phyloP scores from a whole-genome alignment of 1,284 basidiomycete species.

The Pseudozyma sp. region DNA sequence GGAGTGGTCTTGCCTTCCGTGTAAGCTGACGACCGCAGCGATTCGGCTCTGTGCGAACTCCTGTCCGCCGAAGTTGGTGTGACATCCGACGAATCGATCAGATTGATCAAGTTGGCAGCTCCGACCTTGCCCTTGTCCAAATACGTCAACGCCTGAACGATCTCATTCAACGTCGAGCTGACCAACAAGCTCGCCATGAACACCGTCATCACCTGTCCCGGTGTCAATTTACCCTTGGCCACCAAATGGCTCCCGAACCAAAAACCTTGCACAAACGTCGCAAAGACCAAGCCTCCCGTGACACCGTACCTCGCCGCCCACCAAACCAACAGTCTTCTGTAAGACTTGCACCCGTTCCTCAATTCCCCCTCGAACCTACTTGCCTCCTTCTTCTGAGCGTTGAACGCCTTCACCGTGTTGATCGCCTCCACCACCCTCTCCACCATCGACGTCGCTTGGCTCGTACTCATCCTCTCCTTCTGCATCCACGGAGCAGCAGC shows the following conservation, averaged over 20 bases:
- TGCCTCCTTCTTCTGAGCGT: conserved; percentile 79
- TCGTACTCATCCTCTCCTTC: conserved; percentile 77
- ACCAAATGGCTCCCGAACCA: conserved; percentile 94
- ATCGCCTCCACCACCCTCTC: conserved; percentile 84
- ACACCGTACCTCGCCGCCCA: conserved; percentile 81
- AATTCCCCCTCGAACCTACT: conserved; percentile 72
- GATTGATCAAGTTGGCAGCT: conserved; percentile 78
- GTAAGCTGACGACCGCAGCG: conserved; percentile 17
- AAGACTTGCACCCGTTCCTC: conserved; percentile 72
- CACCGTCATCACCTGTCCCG: conserved; percentile 89
- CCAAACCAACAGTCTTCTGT: conserved; percentile 74
- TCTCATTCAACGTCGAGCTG: conserved; percentile 84
- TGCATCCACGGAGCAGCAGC: conserved; percentile 75
- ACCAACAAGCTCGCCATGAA: conserved; percentile 97
- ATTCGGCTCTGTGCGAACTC: conserved; percentile 3
- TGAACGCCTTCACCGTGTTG: conserved; percentile 94
- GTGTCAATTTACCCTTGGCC: conserved; percentile 75
- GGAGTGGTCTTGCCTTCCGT: conserved; percentile 14
- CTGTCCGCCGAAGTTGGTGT: neutral
- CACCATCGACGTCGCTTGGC: conserved; percentile 80
- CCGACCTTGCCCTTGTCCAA: conserved; percentile 88
- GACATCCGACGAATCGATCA: conserved; percentile 71
- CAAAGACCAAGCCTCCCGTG: conserved; percentile 79
- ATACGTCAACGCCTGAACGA: conserved; percentile 81
- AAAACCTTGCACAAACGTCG: conserved; percentile 96